These are phyloP conservation scores for Thielaviopsis ethacetica DNA, from an alignment of 2,329 filamentous ascomycete species.

Conservation along the genomic window DNA sequence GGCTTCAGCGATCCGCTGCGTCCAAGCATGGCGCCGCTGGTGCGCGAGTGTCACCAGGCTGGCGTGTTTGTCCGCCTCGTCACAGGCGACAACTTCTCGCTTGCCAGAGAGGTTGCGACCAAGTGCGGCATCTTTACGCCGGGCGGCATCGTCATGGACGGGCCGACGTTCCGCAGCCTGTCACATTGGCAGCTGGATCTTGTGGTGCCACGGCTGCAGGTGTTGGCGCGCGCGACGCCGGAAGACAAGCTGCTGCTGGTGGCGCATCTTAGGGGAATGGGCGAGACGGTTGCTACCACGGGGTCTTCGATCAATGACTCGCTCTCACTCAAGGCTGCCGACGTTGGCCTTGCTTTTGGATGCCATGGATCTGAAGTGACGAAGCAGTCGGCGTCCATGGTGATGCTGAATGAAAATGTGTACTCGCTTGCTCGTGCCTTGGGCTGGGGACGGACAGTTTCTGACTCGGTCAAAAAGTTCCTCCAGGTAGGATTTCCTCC, in stretches of 20 bases:
- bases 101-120: constrained; percentile 26
- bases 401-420: constrained; percentile 47
- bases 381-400: constrained; percentile 44
- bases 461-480: constrained; percentile 49
- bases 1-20: constrained; percentile 55
- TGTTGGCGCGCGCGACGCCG: constrained; percentile 51
- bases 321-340: constrained; percentile 47
- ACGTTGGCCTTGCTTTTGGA: constrained; percentile 54
- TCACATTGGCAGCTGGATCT: constrained; percentile 30
- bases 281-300: constrained; percentile 50
- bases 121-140: constrained; percentile 41
- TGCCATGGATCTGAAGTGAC: constrained; percentile 49
- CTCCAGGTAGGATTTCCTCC: constrained; percentile 30
- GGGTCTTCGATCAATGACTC: constrained; percentile 53
- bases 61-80: constrained; percentile 51
- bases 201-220: constrained; percentile 45
- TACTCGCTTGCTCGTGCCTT: constrained; percentile 45
- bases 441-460: constrained; percentile 46
- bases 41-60: constrained; percentile 43
- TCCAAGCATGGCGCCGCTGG: constrained; percentile 43
- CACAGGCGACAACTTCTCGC: constrained; percentile 34
- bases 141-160: constrained; percentile 42
- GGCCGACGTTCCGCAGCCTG: constrained; percentile 38
- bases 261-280: constrained; percentile 45
- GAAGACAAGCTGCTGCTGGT: constrained; percentile 54